Conservation (phyloP, 2,329 filamentous ascomycete genomes). For the Cryphonectria japonica region DNA sequence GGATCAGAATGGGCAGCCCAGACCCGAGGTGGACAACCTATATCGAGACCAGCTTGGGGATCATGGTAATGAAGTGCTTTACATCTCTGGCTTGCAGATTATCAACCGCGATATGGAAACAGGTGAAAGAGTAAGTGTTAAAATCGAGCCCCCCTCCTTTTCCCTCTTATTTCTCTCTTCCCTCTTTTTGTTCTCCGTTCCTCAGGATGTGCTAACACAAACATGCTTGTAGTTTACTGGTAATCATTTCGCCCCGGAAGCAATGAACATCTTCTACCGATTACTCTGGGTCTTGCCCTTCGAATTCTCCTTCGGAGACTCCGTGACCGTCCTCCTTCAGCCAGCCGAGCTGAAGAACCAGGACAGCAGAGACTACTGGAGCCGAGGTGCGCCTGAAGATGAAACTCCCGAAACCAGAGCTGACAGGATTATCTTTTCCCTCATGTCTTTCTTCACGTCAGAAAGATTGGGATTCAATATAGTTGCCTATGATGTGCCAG, state of each 20-base stretch:
- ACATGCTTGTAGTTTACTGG: neutral
- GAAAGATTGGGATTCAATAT: neutral
- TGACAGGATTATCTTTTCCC: neutral
- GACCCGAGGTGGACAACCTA: neutral
- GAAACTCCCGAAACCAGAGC: neutral
- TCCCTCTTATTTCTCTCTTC: too few species aligned
- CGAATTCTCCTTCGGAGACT: neutral
- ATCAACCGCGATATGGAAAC: neutral
- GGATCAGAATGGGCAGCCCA: neutral
- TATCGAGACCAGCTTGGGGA: neutral
- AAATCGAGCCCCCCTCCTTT: too few species aligned
- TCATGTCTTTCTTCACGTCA: neutral
- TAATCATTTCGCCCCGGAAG: neutral
- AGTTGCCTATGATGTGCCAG: neutral
- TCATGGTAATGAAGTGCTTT: neutral
- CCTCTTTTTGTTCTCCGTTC: neutral
- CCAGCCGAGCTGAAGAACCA: neutral
- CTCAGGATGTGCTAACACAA: neutral
- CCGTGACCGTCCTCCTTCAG: neutral
- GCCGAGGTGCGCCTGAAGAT: neutral
- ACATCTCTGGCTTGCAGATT: neutral
- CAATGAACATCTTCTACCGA: neutral
- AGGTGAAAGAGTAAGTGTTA: neutral
- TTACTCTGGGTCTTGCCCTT: neutral
- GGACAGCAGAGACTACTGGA: conserved; percentile 4